A percentile compares a stretch with the other conserved stretches of the same genome.
phyloP scores from a whole-genome alignment of 345 rosid genomes.

The Murraya paniculata region DNA sequence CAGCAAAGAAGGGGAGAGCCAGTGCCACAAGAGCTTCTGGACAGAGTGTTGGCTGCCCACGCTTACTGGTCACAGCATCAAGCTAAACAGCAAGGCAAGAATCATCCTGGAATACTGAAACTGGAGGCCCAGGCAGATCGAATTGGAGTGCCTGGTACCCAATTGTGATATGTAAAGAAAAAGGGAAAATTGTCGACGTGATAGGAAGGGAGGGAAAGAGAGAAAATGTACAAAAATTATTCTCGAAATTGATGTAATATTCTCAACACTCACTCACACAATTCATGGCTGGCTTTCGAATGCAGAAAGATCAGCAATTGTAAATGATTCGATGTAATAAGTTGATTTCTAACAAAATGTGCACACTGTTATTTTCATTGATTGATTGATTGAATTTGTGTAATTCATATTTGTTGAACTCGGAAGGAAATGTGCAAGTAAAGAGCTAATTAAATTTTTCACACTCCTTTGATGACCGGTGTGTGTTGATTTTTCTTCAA shows the following conservation, averaged over 20 bases:
- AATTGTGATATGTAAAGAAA: conserved; percentile 26
- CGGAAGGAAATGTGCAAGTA: neutral
- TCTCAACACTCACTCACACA: conserved; percentile 32
- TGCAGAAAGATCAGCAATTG: conserved; percentile 31
- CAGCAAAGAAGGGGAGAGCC: conserved; percentile 98
- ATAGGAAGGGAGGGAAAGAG: conserved; percentile 22
- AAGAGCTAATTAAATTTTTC: neutral
- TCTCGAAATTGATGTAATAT: conserved; percentile 36
- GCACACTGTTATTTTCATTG: conserved; percentile 5
- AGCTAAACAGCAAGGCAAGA: conserved; percentile 66
- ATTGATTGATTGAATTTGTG: conserved; percentile 27
- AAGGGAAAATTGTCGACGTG: conserved; percentile 26
- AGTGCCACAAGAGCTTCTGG: conserved; percentile 86
- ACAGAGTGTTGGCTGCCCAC: conserved; percentile 86
- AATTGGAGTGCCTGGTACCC: conserved; percentile 26
- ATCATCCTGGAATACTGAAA: conserved; percentile 27
- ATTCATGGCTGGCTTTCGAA: conserved; percentile 38
- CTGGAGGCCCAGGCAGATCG: conserved; percentile 20
- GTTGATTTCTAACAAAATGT: conserved; percentile 19
- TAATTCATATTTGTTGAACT: conserved; percentile 13
- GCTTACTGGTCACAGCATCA: conserved; percentile 82
- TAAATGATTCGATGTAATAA: conserved; percentile 49
- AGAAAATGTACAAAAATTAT: conserved; percentile 39
- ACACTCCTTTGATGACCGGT: neutral
- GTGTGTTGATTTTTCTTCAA: neutral